Conservation (phyloP, 768 basidiomycete genomes). For the Macrolepiota dolichaula region DNA sequence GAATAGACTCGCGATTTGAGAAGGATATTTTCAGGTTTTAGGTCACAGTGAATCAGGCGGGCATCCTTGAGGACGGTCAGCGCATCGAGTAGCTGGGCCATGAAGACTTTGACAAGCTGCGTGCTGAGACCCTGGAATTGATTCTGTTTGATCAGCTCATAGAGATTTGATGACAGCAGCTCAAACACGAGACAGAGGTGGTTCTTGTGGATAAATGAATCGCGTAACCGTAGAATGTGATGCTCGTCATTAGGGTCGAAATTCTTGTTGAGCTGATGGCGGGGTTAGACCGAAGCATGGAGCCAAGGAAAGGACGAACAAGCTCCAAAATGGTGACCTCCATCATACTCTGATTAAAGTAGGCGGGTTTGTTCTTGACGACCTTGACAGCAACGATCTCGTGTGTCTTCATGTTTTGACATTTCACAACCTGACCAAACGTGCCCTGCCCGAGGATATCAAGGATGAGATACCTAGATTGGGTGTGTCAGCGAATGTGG, state of each 20-base stretch:
- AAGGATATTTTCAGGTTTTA: slow-evolving; percentile 98
- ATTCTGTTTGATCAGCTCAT: slow-evolving; percentile 99
- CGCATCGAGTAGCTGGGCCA: slow-evolving; percentile 90
- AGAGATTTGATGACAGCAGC: slow-evolving; percentile 93
- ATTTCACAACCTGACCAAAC: slow-evolving; percentile 99
- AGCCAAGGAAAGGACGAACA: slow-evolving; percentile 46
- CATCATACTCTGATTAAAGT: slow-evolving; percentile 99
- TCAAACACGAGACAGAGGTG: slow-evolving; percentile 99
- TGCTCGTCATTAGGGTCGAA: slow-evolving; percentile 95
- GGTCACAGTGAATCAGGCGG: slow-evolving; percentile 94
- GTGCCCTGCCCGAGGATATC: slow-evolving; percentile 99
- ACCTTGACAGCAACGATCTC: slow-evolving; percentile 99
- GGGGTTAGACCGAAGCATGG: slow-evolving; percentile 7
- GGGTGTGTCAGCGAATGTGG: slow-evolving; percentile 6
- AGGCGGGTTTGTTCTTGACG: slow-evolving; percentile 99
- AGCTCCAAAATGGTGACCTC: slow-evolving; percentile 97
- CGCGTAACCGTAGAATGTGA: slow-evolving; percentile 91
- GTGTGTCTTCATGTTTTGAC: slow-evolving; percentile 99
- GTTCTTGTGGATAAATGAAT: slow-evolving; percentile 94
- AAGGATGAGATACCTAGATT: slow-evolving; percentile 84
- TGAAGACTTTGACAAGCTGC: slow-evolving; percentile 98
- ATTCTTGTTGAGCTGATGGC: slow-evolving; percentile 80
- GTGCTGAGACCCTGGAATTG: slow-evolving; percentile 97
- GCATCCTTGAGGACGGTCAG: slow-evolving; percentile 93
- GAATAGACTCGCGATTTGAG: slow-evolving; percentile 74